Evolutionary conservation across 345 rosid species (phyloP).

Genomic region (Eucalyptus tenuipes): DNA sequence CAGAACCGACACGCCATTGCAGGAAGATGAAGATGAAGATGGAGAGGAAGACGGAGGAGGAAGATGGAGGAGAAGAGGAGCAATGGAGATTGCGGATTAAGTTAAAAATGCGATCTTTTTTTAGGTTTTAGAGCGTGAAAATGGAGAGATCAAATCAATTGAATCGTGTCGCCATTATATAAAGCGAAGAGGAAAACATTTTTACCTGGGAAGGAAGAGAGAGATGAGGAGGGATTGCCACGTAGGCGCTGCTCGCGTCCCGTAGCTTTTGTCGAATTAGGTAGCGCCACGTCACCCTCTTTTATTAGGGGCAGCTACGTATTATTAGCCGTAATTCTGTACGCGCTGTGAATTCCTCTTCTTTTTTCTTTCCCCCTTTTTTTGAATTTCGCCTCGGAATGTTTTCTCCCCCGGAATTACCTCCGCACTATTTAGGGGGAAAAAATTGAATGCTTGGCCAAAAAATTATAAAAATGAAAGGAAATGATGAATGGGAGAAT

Average conservation of each 20-base stretch:
- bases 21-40: neutral
- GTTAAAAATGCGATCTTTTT: neutral
- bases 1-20: neutral
- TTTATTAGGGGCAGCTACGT: neutral
- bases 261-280: neutral
- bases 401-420: neutral
- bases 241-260: neutral
- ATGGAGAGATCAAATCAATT: neutral
- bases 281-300: neutral
- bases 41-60: neutral
- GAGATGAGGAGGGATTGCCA: neutral
- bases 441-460: neutral
- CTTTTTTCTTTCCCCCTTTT: too few relatives aligned
- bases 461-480: neutral
- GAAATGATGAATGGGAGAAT: neutral
- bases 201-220: neutral
- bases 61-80: neutral
- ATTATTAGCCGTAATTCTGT: neutral
- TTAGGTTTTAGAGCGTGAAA: neutral
- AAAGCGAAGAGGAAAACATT: neutral
- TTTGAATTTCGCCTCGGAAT: neutral
- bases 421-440: neutral
- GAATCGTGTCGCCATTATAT: neutral
- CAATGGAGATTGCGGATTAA: neutral
- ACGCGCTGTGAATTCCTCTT: neutral